Base-by-base conservation (phyloP, 192 early-diverging fungal species). In the Backusella australiensis region DNA sequence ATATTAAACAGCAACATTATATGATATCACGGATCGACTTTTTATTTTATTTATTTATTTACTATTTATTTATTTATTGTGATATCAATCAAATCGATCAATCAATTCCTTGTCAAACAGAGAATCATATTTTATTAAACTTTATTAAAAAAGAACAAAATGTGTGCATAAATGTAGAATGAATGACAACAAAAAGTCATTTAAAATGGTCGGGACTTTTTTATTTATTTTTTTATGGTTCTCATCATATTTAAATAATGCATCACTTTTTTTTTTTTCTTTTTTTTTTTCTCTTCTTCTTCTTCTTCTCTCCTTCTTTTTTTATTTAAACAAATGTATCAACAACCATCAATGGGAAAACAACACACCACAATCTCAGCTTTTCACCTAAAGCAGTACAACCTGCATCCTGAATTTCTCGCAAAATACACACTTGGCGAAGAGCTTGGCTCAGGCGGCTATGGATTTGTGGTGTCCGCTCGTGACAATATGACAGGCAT, bases 401-500 rank as follows among this genome's bases (percentile, higher is more conserved):
- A 63, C 9, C 3, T 49, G 4, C 35, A 71, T 17, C 15, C 23
- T 49, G 14, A 6, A 6, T 44, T 71, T 71, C 29, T 41, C 26
- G 11, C 26, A 4, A 19, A 82, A 71, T 88, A 87, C 29, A 83
- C n/a, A 72, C 81, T 32, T 12, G 82, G 85, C 11, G 81, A 90
- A 72, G 90, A 93, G 67, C 89, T 95, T 34, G 93, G 93, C 3
- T 85, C 78, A 32, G 93, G 93, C 66, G 93, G 93, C 21, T 93
- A 92, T 79, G 93, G 93, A 5, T 93, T 94, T 80, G 93, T 95
- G 0, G 85, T 89, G 9, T 86, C 87, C 17, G 90, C 88, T 11
- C 77, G 82, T n/a, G 89, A 87, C 34, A 83, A 86, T 6, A 42
- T 34, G 8, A 83, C 84, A 72, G 67, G 88, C 34, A 81, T 78